Conservation (phyloP, 139 green algal species). For the Chlamydomonas urium region DNA sequence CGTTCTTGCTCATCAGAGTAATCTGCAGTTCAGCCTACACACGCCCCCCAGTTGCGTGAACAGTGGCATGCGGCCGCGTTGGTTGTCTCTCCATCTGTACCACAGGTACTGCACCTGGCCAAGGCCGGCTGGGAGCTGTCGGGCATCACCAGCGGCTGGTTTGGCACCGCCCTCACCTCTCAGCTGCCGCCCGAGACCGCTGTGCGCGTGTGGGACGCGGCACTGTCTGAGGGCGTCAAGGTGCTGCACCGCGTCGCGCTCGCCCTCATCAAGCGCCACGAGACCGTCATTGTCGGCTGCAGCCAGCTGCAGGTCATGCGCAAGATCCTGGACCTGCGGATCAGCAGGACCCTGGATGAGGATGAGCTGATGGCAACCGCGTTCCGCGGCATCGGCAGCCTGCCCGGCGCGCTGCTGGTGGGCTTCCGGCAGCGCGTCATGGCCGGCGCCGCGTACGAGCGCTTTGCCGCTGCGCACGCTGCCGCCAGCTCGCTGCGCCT, state of each 20-base stretch:
- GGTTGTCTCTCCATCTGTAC: too few relatives aligned
- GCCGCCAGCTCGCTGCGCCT: background rate
- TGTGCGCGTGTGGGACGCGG: constrained; percentile 21
- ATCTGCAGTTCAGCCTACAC: too few relatives aligned
- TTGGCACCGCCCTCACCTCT: background rate
- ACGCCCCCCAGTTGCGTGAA: too few relatives aligned
- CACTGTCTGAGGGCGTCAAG: constrained; percentile 19
- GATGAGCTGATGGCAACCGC: constrained; percentile 3
- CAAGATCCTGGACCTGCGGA: constrained; percentile 51
- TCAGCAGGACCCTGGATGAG: constrained; percentile 35
- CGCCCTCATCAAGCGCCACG: constrained; percentile 14
- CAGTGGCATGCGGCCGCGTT: too few relatives aligned
- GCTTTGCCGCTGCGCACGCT: background rate
- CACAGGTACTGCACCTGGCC: too few relatives aligned
- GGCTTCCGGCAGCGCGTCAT: background rate
- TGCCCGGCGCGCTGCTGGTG: background rate
- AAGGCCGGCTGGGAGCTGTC: background rate
- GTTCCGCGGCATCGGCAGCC: background rate
- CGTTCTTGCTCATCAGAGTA: too few relatives aligned
- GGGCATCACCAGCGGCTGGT: constrained; percentile 3
- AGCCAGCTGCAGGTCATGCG: constrained; percentile 44
- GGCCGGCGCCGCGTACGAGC: background rate
- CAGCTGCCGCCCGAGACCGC: constrained; percentile 13
- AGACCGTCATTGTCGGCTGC: constrained; percentile 27
- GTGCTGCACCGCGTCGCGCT: constrained; percentile 19